A percentile compares a stretch with the other conserved stretches of the same genome.
Conservation (phyloP, 768 basidiomycete species). For the Trametes meyenii region DNA sequence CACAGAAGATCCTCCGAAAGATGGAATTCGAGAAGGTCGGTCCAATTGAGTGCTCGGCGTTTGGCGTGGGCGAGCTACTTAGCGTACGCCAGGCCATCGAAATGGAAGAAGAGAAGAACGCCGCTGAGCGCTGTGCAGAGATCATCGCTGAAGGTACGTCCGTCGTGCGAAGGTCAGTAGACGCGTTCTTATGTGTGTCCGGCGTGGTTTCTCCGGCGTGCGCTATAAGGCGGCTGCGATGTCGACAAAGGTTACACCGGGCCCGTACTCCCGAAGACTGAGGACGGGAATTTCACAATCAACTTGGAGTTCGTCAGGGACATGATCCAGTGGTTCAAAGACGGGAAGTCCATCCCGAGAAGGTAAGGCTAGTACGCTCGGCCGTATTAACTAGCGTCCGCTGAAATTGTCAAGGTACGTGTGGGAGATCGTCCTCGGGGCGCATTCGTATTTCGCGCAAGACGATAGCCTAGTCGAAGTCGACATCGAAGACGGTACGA, state of each 20-base stretch:
- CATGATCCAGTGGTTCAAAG: conserved; percentile 93
- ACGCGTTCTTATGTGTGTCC: background rate
- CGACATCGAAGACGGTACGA: conserved; percentile 72
- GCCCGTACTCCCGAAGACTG: conserved; percentile 62
- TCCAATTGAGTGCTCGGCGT: background rate
- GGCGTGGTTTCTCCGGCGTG: background rate
- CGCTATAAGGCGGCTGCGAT: conserved; percentile 69
- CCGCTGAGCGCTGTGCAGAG: conserved; percentile 73
- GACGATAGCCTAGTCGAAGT: conserved; percentile 85
- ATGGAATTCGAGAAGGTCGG: conserved; percentile 90
- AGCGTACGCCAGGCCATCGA: conserved; percentile 73
- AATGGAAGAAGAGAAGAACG: conserved; percentile 83
- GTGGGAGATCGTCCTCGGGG: conserved; percentile 95
- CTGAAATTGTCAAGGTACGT: conserved; percentile 57
- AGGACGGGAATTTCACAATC: conserved; percentile 72
- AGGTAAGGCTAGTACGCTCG: conserved; percentile 47
- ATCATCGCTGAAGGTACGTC: conserved; percentile 76
- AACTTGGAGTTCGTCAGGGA: conserved; percentile 75
- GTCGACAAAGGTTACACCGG: conserved; percentile 75
- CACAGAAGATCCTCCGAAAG: conserved; percentile 87
- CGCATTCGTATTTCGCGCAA: conserved; percentile 69
- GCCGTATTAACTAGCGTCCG: background rate
- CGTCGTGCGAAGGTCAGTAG: background rate
- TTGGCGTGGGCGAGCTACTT: background rate
- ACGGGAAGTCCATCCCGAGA: conserved; percentile 88